Base-by-base conservation (phyloP, 768 basidiomycete genomes). In the Tulasnella calospora region DNA sequence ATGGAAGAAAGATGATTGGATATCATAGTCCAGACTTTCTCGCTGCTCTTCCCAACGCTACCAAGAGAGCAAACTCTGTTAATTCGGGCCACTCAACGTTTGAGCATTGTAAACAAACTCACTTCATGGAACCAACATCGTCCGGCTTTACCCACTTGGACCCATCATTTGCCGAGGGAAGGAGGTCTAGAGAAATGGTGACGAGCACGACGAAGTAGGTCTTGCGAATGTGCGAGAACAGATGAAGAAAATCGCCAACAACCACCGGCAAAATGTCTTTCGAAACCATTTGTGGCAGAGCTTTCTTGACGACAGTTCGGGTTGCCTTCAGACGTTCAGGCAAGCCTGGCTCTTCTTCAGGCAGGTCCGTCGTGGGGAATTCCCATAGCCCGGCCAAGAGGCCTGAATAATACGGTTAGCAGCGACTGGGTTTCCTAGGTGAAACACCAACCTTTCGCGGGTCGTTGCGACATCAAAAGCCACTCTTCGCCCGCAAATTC, bases 141-240 rank as follows among this genome's bases (percentile, higher is more conserved):
- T 27, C 74, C 7, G 73, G 71, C 35, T 57, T 40, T 7, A 80
- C 75, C 51, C 71, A 79, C 71, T 73, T 80, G 69, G 38, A 55
- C 21, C 61, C 61, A 30, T 30, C 77, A 47, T 70, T 79, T 30
- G 30, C 77, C 19, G 30, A 69, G 21, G 55, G 67, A 38, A 83
- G 23, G 70, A 80, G 47, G 21, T 67, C 77, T 17, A 30, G 71
- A 17, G 55, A 51, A 38, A 83, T 21, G 41, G 80, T 55, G 23
- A 81, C 77, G 73, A 81, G 81, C 12, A 82, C 77, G 67, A 84
- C 81, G 72, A 83, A 81, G 78, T 85, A 96, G 17, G 93, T 95
- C 86, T 96, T 95, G 81, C 87, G 90, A 82, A 96, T 93, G 83
- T 98, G 96, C 12, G 94, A 95, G 84, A 98, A 98, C 71, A 94